phyloP scores from a whole-genome alignment of 129 eudicot species.

The Apium graveolens region DNA sequence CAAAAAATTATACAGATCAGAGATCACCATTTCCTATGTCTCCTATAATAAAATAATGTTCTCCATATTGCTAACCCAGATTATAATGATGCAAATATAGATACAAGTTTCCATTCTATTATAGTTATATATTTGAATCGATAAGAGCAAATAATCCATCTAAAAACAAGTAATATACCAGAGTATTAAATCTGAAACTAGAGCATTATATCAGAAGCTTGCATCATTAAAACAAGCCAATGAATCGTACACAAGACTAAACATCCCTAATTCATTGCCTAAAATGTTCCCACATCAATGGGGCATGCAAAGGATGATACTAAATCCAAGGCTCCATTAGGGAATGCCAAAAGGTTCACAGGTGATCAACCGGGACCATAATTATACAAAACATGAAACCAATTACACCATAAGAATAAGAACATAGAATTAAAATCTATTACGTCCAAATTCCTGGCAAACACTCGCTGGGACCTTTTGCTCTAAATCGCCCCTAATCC shows the following conservation, averaged over 20 bases:
- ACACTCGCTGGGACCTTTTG: conserved; percentile 8
- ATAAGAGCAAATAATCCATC: too few species aligned
- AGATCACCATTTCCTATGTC: too few species aligned
- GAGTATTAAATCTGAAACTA: too few species aligned
- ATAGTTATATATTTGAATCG: too few species aligned
- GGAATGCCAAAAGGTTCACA: conserved; percentile 11
- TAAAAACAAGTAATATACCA: too few species aligned
- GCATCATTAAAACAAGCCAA: neutral
- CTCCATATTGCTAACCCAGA: too few species aligned
- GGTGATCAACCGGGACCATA: conserved; percentile 11
- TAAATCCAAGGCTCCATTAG: neutral
- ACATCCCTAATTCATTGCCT: conserved; percentile 18
- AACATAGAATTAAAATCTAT: neutral
- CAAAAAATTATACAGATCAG: too few species aligned
- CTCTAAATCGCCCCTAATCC: conserved; percentile 15
- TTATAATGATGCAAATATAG: too few species aligned
- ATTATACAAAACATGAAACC: conserved; percentile 10
- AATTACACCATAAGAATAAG: conserved; percentile 8
- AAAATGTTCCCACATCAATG: neutral
- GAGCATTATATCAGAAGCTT: neutral
- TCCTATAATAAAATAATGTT: too few species aligned
- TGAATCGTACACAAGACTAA: neutral
- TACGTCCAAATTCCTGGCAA: conserved; percentile 9
- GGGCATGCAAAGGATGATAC: neutral
- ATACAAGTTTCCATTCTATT: too few species aligned